Conservation (phyloP, 768 basidiomycete species). For the Mycena galopus region DNA sequence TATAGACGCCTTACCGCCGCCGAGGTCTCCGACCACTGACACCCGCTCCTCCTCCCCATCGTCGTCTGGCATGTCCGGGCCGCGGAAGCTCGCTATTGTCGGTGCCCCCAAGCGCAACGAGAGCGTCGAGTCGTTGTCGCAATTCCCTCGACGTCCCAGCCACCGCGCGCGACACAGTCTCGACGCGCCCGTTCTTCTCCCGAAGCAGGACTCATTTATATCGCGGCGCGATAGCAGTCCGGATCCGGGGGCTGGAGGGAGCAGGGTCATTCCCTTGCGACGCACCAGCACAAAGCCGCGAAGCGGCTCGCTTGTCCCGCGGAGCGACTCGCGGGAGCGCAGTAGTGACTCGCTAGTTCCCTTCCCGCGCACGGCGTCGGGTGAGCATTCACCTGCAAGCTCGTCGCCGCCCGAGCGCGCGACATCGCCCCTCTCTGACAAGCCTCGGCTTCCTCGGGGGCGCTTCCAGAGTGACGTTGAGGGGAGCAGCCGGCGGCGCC, state of each 20-base stretch:
- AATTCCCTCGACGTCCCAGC: slow-evolving; percentile 67
- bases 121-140: slow-evolving; percentile 60
- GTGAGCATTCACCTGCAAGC: slow-evolving; percentile 53
- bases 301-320: slow-evolving; percentile 62
- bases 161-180: slow-evolving; percentile 77
- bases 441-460: slow-evolving; percentile 63
- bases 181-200: slow-evolving; percentile 63
- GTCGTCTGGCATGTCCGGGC: slow-evolving; percentile 56
- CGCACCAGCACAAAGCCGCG: slow-evolving; percentile 71
- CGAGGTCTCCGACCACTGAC: slow-evolving; percentile 44
- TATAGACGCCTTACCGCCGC: slow-evolving; percentile 66
- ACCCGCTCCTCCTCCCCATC: slow-evolving; percentile 44
- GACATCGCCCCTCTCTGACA: slow-evolving; percentile 48
- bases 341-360: slow-evolving; percentile 65
- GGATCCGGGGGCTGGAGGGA: slow-evolving; percentile 57
- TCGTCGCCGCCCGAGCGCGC: slow-evolving; percentile 52
- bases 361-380: slow-evolving; percentile 73
- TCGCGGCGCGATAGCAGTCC: slow-evolving; percentile 70
- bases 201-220: slow-evolving; percentile 58
- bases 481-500: slow-evolving; percentile 65
- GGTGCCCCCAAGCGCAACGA: slow-evolving; percentile 60
- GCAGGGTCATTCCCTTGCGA: slow-evolving; percentile 59
- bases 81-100: slow-evolving; percentile 70
- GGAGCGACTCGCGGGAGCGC: slow-evolving; percentile 47
- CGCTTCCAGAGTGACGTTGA: slow-evolving; percentile 85